Evolutionary conservation across 2,329 filamentous ascomycete genomes (phyloP).

Genomic region (Aspergillus piperis): DNA sequence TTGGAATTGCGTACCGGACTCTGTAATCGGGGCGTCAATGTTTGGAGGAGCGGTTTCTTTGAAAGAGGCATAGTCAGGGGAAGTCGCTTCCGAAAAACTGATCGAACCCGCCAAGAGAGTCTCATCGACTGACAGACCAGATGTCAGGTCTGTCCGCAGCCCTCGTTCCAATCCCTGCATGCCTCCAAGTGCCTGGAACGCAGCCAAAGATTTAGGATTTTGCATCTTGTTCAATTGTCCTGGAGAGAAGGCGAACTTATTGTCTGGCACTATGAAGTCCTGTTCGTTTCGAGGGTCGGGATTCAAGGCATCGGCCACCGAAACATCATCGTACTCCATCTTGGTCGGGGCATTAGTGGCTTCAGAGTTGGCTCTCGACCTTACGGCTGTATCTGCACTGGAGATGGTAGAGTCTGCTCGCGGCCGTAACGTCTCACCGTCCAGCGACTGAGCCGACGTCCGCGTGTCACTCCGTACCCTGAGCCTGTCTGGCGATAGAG

Average conservation of each 20-base stretch:
- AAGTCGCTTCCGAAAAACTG: constrained; percentile 69
- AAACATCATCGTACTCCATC: constrained; percentile 40
- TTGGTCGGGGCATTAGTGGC: constrained; percentile 24
- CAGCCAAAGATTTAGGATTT: constrained; percentile 82
- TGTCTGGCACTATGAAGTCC: constrained; percentile 75
- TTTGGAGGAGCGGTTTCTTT: constrained; percentile 11
- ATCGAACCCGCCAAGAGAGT: constrained; percentile 63
- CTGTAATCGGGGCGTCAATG: constrained; percentile 12
- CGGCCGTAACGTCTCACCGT: constrained; percentile 48
- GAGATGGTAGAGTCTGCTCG: constrained; percentile 45
- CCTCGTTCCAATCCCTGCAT: constrained; percentile 76
- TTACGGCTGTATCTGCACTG: constrained; percentile 34
- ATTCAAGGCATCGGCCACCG: constrained; percentile 61
- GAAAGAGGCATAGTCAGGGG: constrained; percentile 8
- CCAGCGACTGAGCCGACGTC: constrained; percentile 36
- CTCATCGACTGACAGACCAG: constrained; percentile 79
- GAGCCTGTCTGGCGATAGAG: constrained; percentile 25
- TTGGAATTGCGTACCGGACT: constrained; percentile 41
- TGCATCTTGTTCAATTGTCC: constrained; percentile 85
- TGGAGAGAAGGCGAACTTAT: constrained; percentile 77
- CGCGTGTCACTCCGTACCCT: constrained; percentile 31
- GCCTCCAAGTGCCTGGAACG: constrained; percentile 79
- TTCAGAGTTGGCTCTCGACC: constrained; percentile 38
- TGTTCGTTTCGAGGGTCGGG: constrained; percentile 75
- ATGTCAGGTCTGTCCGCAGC: constrained; percentile 68